These are phyloP conservation scores for Chloris gayana DNA, from an alignment of 176 grass and related monocot genomes.

Conservation along the genomic window DNA sequence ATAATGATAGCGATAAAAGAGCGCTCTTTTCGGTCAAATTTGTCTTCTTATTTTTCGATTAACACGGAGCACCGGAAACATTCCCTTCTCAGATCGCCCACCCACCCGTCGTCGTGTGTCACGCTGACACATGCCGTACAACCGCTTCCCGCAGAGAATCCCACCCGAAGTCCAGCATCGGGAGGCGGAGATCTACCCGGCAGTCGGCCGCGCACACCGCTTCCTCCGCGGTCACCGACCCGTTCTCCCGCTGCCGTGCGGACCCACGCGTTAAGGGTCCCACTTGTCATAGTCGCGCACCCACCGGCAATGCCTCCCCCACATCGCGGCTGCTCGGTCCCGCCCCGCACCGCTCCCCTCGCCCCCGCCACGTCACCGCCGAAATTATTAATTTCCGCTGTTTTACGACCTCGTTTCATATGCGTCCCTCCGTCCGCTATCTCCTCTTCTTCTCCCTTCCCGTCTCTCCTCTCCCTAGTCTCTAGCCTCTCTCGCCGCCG, in stretches of 20 bases:
- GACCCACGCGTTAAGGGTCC: rapidly evolving
- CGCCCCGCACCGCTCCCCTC: slow-evolving; percentile 29
- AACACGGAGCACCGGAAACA: neutral
- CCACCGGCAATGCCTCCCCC: slow-evolving; percentile 18
- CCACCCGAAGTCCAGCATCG: slow-evolving; percentile 39
- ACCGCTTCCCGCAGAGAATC: slow-evolving; percentile 43
- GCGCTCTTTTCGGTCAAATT: neutral
- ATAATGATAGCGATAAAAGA: neutral
- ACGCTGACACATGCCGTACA: slow-evolving; percentile 17
- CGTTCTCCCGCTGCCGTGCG: neutral
- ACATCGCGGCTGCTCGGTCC: slow-evolving; percentile 24
- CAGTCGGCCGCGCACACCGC: slow-evolving; percentile 31
- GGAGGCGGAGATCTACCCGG: slow-evolving; percentile 54
- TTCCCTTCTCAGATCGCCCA: neutral
- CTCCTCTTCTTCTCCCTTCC: slow-evolving; percentile 38
- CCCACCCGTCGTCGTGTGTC: neutral
- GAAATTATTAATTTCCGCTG: slow-evolving; percentile 50
- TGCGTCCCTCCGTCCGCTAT: slow-evolving; percentile 50
- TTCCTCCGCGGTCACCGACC: neutral
- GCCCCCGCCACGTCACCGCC: slow-evolving; percentile 55
- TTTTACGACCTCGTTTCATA: slow-evolving; percentile 53
- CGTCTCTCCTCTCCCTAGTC: neutral
- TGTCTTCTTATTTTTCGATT: neutral
- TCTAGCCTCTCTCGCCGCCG: neutral
- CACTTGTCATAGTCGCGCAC: neutral